phyloP scores from a whole-genome alignment of 73 alveolate genomes.

The Uronychia setigera region DNA sequence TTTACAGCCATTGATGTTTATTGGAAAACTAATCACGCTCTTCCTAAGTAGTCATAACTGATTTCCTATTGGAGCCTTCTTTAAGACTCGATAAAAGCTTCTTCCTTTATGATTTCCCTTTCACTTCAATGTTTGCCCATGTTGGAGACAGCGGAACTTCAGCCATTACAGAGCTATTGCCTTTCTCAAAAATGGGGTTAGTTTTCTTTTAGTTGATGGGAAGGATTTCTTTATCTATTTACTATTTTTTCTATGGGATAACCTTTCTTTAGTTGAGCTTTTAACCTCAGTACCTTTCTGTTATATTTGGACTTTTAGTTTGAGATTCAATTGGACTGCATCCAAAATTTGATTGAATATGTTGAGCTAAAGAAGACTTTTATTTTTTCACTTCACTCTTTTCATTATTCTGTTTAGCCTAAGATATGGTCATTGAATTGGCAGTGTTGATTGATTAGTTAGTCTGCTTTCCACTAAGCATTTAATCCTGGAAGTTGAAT shows the following conservation, averaged over 20 bases:
- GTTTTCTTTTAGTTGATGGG: background rate
- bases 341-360: too few species aligned
- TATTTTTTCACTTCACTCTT: too few species aligned
- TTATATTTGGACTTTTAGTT: background rate
- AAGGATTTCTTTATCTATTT: background rate
- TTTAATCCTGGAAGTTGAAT: background rate
- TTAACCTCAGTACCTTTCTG: background rate
- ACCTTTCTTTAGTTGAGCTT: background rate
- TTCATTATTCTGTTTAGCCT: too few species aligned
- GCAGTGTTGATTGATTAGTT: background rate
- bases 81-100: background rate
- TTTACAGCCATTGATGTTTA: background rate
- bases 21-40: background rate
- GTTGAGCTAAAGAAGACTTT: too few species aligned
- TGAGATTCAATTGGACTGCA: too few species aligned
- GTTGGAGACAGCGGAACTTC: too few species aligned
- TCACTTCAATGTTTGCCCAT: background rate
- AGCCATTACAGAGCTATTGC: too few species aligned
- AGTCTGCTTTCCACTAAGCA: background rate
- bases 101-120: background rate
- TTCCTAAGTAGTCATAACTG: background rate
- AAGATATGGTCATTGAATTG: too few species aligned
- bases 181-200: background rate
- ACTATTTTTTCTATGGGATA: background rate
- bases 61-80: background rate